A percentile compares a stretch with the other conserved stretches of the same genome.
These are phyloP conservation scores for Chernovozyma sophiae-reginae DNA, from an alignment of 1,139 yeast species.

Conservation along the genomic window DNA sequence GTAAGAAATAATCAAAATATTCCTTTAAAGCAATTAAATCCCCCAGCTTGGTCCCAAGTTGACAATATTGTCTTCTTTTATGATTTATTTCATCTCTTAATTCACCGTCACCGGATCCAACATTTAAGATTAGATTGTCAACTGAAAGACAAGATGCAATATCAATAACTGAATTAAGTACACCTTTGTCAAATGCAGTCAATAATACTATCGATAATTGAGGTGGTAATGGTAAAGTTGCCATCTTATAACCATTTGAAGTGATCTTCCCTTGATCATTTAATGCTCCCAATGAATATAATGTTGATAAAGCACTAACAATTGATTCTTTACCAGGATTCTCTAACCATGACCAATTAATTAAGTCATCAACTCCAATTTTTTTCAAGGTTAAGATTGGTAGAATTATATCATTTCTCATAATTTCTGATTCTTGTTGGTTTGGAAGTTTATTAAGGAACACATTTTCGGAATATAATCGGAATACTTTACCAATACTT, in stretches of 20 bases:
- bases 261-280: slow-evolving; percentile 77
- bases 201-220: slow-evolving; percentile 85
- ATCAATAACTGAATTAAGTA: slow-evolving; percentile 69
- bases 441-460: slow-evolving; percentile 52
- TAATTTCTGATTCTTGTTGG: slow-evolving; percentile 91
- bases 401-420: slow-evolving; percentile 78
- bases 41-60: slow-evolving; percentile 68
- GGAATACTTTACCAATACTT: slow-evolving; percentile 78
- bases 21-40: slow-evolving; percentile 84
- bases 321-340: slow-evolving; percentile 81
- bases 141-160: slow-evolving; percentile 91
- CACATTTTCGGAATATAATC: slow-evolving; percentile 74
- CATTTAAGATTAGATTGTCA: slow-evolving; percentile 74
- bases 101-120: slow-evolving; percentile 63
- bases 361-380: slow-evolving; percentile 76
- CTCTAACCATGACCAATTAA: slow-evolving; percentile 91
- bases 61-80: slow-evolving; percentile 59
- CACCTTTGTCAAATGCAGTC: slow-evolving; percentile 57
- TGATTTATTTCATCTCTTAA: slow-evolving; percentile 74
- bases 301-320: slow-evolving; percentile 69
- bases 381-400: slow-evolving; percentile 82
- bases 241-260: slow-evolving; percentile 74
- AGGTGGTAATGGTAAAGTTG: slow-evolving; percentile 85
- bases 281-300: slow-evolving; percentile 76
- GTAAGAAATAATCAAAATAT: slow-evolving; percentile 57